Conservation (phyloP, 1,139 yeast genomes). For the Pichia inconspicua region DNA sequence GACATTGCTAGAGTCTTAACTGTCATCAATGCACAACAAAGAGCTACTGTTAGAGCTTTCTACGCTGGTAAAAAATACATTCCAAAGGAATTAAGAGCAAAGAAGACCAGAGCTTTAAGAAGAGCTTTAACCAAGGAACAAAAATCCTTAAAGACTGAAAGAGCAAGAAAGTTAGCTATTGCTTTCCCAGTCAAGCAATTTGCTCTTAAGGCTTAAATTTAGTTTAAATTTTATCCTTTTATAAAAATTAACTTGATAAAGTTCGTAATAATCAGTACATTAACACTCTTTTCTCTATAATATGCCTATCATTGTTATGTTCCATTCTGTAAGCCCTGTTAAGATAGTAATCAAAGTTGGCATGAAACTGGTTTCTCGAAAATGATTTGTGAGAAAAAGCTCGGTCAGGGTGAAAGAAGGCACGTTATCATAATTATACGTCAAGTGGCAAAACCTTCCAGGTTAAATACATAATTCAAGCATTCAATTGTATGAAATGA, state of each 20-base stretch:
- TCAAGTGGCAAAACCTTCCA: not conserved
- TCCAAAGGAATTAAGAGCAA: conserved; percentile 98
- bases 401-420: too few relatives aligned
- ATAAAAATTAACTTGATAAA: conserved; percentile 6
- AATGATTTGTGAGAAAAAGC: too few relatives aligned
- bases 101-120: conserved; percentile 99
- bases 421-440: not conserved
- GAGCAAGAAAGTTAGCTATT: conserved; percentile 84
- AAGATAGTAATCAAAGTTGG: too few relatives aligned
- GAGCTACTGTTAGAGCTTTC: conserved; percentile 91
- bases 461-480: not conserved
- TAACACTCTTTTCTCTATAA: not conserved
- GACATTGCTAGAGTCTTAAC: conserved; percentile 98
- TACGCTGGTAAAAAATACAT: conserved; percentile 94
- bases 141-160: conserved; percentile 72
- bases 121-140: conserved; percentile 89
- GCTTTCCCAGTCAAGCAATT: conserved; percentile 98
- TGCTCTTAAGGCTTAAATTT: conserved; percentile 92
- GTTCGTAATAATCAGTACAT: not conserved
- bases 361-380: too few relatives aligned
- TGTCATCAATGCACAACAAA: conserved; percentile 92
- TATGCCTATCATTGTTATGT: not conserved
- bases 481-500: conserved; percentile 8
- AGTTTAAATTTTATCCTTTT: not conserved
- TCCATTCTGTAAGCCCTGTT: too few relatives aligned